Base-by-base conservation (phyloP, 352 stramenopile species). In the Globisporangium sylvaticum region DNA sequence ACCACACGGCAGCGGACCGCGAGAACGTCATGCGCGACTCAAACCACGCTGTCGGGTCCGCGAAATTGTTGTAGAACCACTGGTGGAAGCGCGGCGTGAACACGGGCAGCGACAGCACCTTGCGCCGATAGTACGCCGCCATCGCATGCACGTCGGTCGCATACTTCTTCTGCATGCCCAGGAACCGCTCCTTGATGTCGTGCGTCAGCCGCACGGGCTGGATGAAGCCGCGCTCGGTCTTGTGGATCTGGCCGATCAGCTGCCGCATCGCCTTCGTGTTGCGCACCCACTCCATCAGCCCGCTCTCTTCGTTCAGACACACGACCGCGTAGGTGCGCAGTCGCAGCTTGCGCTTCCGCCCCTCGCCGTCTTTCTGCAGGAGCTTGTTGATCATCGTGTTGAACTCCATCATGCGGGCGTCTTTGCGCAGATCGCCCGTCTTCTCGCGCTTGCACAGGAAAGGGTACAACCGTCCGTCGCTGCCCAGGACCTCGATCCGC, bases 371-470 rank as follows among this genome's bases (percentile, higher is more conserved):
- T 64, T 88, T 89, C 44, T 95, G 80, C 62, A 99, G 87, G n/a
- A 99, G 80, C 61, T 98, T 96, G 84, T 99, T 99, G 56, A 99
- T 98, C 69, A 99, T 98, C 62, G 91, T 98, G 70, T 98, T 99
- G 62, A 99, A 98, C 77, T 99, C 98, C 94, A 99, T 99, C 78
- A 99, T 97, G 44, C 97, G 92, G 24, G 97, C 94, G 81, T 99
- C 98, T 83, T 99, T 99, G 46, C 98, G 88, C 58, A 99, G 83
- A 76, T 99, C 98, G 6, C 98, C 98, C 44, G 97, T 98, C 68
- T 97, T 98, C 75, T 99, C 98, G 55, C 97, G 89, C 66, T 98
- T 98, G 75, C 93, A 98, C 52, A 98, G 67, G 72, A 98, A 98
- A 42, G 89, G 80, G 63, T 97, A 96, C 34, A 75, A 65, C 22